Evolutionary conservation across 2,329 filamentous ascomycete genomes (phyloP).

Genomic region (Podosphaera aphanis): DNA sequence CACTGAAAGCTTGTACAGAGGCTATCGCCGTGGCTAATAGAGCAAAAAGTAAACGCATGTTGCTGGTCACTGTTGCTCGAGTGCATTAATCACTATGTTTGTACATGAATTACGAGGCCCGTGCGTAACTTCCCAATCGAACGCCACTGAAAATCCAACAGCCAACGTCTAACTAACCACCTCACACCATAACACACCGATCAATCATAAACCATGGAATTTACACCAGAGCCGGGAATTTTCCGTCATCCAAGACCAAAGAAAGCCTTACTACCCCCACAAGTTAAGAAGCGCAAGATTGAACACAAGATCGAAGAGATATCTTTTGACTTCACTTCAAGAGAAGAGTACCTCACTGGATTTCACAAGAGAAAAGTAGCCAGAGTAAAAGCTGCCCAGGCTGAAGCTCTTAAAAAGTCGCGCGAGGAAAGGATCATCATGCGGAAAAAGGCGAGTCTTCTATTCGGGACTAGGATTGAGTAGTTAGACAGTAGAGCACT

Average conservation of each 20-base stretch:
- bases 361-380: slow-evolving; percentile 91
- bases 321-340: slow-evolving; percentile 56
- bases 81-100: not conserved
- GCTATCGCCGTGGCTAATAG: slow-evolving; percentile 30
- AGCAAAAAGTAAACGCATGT: slow-evolving; percentile 32
- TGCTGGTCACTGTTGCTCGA: slow-evolving; percentile 4
- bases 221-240: slow-evolving; percentile 15
- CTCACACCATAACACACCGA: not conserved
- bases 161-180: not conserved
- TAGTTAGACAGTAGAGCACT: not conserved
- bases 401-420: slow-evolving; percentile 52
- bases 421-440: slow-evolving; percentile 52
- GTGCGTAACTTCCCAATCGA: too few relatives aligned
- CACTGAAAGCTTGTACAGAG: slow-evolving; percentile 47
- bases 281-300: slow-evolving; percentile 42
- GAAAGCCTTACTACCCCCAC: slow-evolving; percentile 31
- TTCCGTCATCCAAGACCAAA: slow-evolving; percentile 36
- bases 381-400: slow-evolving; percentile 64
- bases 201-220: not conserved
- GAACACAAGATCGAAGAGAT: slow-evolving; percentile 46
- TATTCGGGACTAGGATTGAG: not conserved
- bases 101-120: not conserved
- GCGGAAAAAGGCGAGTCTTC: slow-evolving; percentile 43
- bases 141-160: too few relatives aligned
- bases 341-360: slow-evolving; percentile 74